These are phyloP conservation scores for Collybia nuda DNA, from an alignment of 768 basidiomycete genomes.

Conservation along the genomic window DNA sequence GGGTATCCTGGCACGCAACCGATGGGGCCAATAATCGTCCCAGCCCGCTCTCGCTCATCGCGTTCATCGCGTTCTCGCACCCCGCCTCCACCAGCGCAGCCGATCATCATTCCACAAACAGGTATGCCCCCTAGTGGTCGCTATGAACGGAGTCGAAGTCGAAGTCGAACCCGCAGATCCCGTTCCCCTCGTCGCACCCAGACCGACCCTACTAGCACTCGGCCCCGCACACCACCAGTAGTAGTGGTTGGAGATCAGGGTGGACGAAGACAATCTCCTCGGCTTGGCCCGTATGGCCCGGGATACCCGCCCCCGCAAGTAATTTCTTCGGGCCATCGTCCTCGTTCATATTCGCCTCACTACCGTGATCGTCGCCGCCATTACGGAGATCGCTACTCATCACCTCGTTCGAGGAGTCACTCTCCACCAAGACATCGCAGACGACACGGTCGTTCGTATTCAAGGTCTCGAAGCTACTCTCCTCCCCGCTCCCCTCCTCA, in stretches of 20 bases:
- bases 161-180: neutral
- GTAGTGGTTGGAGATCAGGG: too few relatives aligned
- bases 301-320: too few relatives aligned
- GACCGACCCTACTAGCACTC: too few relatives aligned
- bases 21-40: neutral
- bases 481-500: conserved; percentile 2
- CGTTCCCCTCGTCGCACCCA: neutral
- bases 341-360: conserved; percentile 19
- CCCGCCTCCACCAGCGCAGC: conserved; percentile 1
- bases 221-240: too few relatives aligned
- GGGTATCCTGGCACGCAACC: neutral
- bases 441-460: conserved; percentile 1
- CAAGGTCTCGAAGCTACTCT: conserved; percentile 11
- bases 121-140: neutral
- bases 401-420: conserved; percentile 17
- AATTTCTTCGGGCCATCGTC: neutral
- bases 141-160: neutral
- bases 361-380: conserved; percentile 13
- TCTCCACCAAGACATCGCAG: conserved; percentile 12
- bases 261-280: conserved; percentile 6
- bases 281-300: too few relatives aligned
- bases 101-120: conserved; percentile 5
- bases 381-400: conserved; percentile 11
- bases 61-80: conserved; percentile 6
- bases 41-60: conserved; percentile 7